Percentiles rank a stretch among this genome's conserved stretches.
These are phyloP conservation scores for Phycomyces nitens DNA, from an alignment of 192 early-diverging fungal genomes.

Conservation along the genomic window DNA sequence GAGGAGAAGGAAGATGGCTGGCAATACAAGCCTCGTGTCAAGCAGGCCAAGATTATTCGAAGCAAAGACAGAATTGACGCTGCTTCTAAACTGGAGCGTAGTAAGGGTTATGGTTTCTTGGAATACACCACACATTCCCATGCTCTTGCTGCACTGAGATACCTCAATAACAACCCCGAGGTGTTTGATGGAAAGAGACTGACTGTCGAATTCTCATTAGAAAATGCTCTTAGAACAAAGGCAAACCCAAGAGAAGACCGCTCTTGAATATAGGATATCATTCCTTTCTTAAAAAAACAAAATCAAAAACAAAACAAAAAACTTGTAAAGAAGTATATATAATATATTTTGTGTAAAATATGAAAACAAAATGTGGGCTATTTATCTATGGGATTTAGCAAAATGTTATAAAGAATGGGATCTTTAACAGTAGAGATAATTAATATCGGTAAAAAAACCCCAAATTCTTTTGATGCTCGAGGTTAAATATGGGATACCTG, in stretches of 20 bases:
- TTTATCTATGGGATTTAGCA: too few species aligned
- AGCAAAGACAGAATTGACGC: constrained; percentile 77
- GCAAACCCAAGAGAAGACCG: constrained; percentile 4
- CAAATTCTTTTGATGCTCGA: too few species aligned
- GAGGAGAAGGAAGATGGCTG: constrained; percentile 67
- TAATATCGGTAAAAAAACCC: too few species aligned
- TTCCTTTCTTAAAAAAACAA: not conserved
- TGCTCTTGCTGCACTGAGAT: constrained; percentile 88
- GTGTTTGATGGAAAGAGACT: constrained; percentile 61
- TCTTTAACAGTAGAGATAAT: too few species aligned
- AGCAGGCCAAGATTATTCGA: constrained; percentile 81
- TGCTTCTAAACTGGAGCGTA: constrained; percentile 59
- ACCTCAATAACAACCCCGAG: constrained; percentile 80
- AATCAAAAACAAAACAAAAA: too few species aligned
- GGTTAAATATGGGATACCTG: too few species aligned
- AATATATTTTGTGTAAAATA: too few species aligned
- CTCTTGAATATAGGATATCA: not conserved
- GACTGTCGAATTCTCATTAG: constrained; percentile 90
- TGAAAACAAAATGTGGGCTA: too few species aligned
- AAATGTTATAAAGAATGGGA: too few species aligned
- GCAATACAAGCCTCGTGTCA: constrained; percentile 55
- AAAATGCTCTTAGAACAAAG: constrained; percentile 59
- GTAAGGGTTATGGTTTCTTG: constrained; percentile 91
- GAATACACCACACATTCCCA: constrained; percentile 86
- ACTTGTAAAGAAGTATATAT: too few species aligned